phyloP scores from a whole-genome alignment of 1,284 basidiomycete genomes.

The Puccinia coronata region DNA sequence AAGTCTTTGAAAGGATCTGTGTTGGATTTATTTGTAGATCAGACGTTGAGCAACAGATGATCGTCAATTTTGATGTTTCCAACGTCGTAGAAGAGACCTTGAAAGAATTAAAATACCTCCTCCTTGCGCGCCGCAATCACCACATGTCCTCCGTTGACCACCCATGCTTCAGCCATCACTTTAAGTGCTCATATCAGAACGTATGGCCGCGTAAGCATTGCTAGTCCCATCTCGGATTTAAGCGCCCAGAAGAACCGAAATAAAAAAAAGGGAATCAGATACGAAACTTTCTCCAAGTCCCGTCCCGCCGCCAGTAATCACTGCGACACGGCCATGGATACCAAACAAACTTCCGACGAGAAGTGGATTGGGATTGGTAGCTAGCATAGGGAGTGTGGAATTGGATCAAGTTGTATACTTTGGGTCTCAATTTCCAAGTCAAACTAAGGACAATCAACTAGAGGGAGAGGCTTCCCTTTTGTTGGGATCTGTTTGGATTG shows the following conservation, averaged over 20 bases:
- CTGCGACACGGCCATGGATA: constrained; percentile 29
- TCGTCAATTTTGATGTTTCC: neutral
- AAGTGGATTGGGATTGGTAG: neutral
- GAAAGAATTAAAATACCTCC: neutral
- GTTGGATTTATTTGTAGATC: neutral
- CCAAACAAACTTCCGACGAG: constrained; percentile 33
- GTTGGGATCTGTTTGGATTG: too few species aligned
- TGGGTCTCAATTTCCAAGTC: constrained; percentile 28
- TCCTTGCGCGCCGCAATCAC: constrained; percentile 49
- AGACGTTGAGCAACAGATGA: neutral
- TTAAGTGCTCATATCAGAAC: neutral
- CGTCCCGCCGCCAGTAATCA: constrained; percentile 46
- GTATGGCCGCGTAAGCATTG: neutral
- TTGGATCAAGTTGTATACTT: constrained; percentile 22
- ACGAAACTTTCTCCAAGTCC: constrained; percentile 49
- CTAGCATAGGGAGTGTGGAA: too few species aligned
- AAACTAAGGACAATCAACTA: too few species aligned
- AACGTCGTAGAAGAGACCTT: neutral
- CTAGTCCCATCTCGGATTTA: neutral
- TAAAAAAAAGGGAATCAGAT: neutral
- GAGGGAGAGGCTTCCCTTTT: too few species aligned
- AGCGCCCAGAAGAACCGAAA: neutral
- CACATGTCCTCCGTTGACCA: constrained; percentile 49
- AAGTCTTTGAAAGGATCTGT: constrained; percentile 34
- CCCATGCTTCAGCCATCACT: constrained; percentile 50